Evolutionary conservation across 352 stramenopile species (phyloP).

Genomic region (Phytophthora kernoviae): DNA sequence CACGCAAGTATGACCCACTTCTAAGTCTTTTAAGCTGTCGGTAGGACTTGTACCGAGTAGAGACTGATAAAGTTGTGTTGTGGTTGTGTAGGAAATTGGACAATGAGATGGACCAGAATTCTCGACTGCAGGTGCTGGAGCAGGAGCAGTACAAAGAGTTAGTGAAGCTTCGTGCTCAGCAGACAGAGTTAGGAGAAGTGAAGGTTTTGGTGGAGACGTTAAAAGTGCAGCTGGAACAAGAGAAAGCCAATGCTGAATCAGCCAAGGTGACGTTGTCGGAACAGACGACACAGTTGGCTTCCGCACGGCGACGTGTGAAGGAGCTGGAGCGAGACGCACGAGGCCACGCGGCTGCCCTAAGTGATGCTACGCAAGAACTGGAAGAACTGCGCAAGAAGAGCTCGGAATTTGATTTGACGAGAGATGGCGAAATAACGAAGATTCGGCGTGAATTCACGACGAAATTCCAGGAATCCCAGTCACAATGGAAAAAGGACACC

Average conservation of each 20-base stretch:
- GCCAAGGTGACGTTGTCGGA: conserved; percentile 80
- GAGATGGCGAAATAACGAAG: conserved; percentile 70
- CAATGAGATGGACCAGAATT: conserved; percentile 75
- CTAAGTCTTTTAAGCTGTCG: background rate
- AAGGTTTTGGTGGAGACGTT: conserved; percentile 62
- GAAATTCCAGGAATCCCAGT: conserved; percentile 75
- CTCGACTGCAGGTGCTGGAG: conserved; percentile 72
- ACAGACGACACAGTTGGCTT: conserved; percentile 71
- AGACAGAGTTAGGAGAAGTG: conserved; percentile 68
- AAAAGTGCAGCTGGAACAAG: conserved; percentile 53
- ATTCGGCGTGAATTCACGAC: conserved; percentile 78
- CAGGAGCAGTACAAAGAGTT: conserved; percentile 83
- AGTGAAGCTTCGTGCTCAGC: conserved; percentile 71
- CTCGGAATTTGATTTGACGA: conserved; percentile 69
- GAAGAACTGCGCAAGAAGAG: conserved; percentile 79
- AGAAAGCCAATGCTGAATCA: conserved; percentile 64
- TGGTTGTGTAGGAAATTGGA: conserved; percentile 60
- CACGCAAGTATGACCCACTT: conserved; percentile 49
- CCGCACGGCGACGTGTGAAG: conserved; percentile 66
- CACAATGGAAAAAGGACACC: conserved; percentile 79
- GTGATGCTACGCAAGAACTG: conserved; percentile 66
- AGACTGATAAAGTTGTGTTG: conserved; percentile 15
- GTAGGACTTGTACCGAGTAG: background rate
- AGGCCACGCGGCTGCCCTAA: conserved; percentile 47
- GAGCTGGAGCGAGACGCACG: conserved; percentile 76